Base-by-base conservation (phyloP, 2,329 filamentous ascomycete genomes). In the Epichloe brachyelytri region DNA sequence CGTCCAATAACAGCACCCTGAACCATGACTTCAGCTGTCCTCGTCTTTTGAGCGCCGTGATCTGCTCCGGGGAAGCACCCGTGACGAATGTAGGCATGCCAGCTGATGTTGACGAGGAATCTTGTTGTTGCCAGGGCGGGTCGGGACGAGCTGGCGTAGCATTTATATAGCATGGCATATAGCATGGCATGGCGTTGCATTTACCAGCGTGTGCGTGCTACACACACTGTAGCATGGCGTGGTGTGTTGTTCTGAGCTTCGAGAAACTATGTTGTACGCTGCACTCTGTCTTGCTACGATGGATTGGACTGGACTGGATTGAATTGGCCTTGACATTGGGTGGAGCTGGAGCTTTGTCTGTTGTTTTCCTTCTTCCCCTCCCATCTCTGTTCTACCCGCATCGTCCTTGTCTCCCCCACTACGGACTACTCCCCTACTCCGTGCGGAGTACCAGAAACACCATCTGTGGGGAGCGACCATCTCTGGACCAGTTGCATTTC, bases 71-170 rank as follows among this genome's bases (percentile, higher is more conserved):
- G 5, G 20, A 5, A 22, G 20, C 20, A 22, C 20, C 20, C 20
- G 40, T 49, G 48, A 49, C 48, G 40, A 49, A n/a, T 39, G 39
- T 38, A 40, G 48, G 48, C 49, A 46, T 46, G 37, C 43, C 49
- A 47, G 49, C 22, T 51, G 37, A 47, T 43, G 38, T 39, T 22
- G 15, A 43, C n/a, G 30, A 30, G 44, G 49, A 47, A 47, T 46
- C 49, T 47, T 22, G 37, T 50, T 10, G 33, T 41, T 12, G 49
- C 26, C 22, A 26, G 49, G 43, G 36, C 49, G 37, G 37, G 44
- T 22, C 44, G 44, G 43, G 19, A 46, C 22, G 43, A 33, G 33
- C 15, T 39, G 37, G 41, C 43, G 49, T 44, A 26, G 22, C 22
- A 26, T 26, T 26, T 26, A 2, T n/a, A n/a, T 26, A 7, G 22